A percentile compares a stretch with the other conserved stretches of the same genome.
Evolutionary conservation across 2,329 filamentous ascomycete species (phyloP).

Genomic region (Aspergillus alliaceus): DNA sequence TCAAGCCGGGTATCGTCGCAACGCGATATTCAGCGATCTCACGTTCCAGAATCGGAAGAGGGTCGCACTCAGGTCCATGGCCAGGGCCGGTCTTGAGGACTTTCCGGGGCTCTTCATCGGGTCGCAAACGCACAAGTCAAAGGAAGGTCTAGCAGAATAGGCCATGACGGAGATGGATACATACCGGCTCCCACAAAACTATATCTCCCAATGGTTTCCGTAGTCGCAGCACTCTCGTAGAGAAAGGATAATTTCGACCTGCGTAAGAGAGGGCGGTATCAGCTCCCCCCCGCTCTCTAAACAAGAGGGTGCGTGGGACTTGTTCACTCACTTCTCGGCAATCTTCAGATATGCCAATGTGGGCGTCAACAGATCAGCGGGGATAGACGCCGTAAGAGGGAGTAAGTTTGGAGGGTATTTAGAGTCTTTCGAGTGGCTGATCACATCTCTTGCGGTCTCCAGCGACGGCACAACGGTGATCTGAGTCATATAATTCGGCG

Average conservation of each 20-base stretch:
- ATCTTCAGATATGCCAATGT: slow-evolving; percentile 95
- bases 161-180: slow-evolving; percentile 18
- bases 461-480: slow-evolving; percentile 60
- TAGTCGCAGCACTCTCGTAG: slow-evolving; percentile 89
- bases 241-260: slow-evolving; percentile 82
- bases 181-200: slow-evolving; percentile 84
- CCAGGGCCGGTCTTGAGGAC: slow-evolving; percentile 84
- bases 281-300: slow-evolving; percentile 6
- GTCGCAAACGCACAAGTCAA: slow-evolving; percentile 7
- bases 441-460: slow-evolving; percentile 58
- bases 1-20: slow-evolving; percentile 77
- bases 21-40: slow-evolving; percentile 79
- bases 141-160: neutral
- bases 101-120: slow-evolving; percentile 62
- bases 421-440: slow-evolving; percentile 52
- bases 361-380: slow-evolving; percentile 90
- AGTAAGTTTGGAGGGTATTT: slow-evolving; percentile 72
- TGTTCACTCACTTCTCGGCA: slow-evolving; percentile 63
- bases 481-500: slow-evolving; percentile 33
- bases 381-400: slow-evolving; percentile 78
- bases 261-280: slow-evolving; percentile 3
- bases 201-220: slow-evolving; percentile 90
- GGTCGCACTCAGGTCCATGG: slow-evolving; percentile 80
- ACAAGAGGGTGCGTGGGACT: neutral
- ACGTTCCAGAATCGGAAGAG: slow-evolving; percentile 75